These are phyloP conservation scores for Crucihimalaya himalaica DNA, from an alignment of 345 rosid species.

Conservation along the genomic window DNA sequence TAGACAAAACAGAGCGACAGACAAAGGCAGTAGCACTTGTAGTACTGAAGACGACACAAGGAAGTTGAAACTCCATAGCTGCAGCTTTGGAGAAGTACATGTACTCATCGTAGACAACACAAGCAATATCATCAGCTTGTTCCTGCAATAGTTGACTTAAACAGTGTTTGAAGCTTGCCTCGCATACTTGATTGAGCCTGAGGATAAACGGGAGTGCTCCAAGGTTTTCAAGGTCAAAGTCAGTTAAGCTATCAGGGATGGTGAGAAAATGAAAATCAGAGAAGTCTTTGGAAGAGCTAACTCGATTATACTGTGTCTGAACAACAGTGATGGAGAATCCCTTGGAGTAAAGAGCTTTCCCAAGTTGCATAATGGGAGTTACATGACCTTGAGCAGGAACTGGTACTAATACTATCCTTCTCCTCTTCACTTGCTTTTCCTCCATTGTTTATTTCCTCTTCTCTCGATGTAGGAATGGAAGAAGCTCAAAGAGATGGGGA, in stretches of 20 bases:
- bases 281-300: conserved; percentile 39
- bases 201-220: conserved; percentile 20
- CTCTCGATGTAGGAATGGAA: not conserved
- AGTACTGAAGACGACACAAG: conserved; percentile 39
- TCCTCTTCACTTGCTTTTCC: not conserved
- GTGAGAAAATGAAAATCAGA: conserved; percentile 49
- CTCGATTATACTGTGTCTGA: conserved; percentile 47
- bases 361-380: conserved; percentile 74
- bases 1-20: conserved; percentile 28
- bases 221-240: conserved; percentile 30
- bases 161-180: conserved; percentile 41
- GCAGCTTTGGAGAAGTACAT: conserved; percentile 50
- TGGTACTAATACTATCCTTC: conserved; percentile 55
- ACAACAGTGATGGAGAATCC: conserved; percentile 64
- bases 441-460: conserved; percentile 19
- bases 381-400: conserved; percentile 69
- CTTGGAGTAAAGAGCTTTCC: conserved; percentile 50
- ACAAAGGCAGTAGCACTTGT: conserved; percentile 42
- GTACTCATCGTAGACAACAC: conserved; percentile 57
- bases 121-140: conserved; percentile 37
- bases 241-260: conserved; percentile 44
- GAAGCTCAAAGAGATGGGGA: not conserved
- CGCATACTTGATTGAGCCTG: conserved; percentile 49
- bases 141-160: conserved; percentile 37
- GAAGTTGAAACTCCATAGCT: conserved; percentile 40